phyloP scores from a whole-genome alignment of 2,329 filamentous ascomycete genomes.

The Trichoderma guizhouense region DNA sequence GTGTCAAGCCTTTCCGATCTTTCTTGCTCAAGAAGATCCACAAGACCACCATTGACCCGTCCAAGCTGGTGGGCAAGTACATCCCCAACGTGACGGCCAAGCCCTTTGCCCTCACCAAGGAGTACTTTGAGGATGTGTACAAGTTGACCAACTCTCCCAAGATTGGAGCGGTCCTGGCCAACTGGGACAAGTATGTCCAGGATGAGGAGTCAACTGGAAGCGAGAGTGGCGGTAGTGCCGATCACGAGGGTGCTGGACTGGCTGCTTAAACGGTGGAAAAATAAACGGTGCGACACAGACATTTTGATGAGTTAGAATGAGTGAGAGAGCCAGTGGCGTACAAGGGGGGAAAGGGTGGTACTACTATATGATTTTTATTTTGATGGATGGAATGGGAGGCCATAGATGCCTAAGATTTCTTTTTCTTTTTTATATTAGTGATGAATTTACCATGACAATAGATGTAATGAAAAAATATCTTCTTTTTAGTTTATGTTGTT shows the following conservation, averaged over 20 bases:
- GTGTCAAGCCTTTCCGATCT: slow-evolving; percentile 97
- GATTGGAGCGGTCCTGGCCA: slow-evolving; percentile 77
- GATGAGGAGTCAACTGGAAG: slow-evolving; percentile 41
- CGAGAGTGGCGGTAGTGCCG: slow-evolving; percentile 39
- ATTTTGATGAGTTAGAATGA: neutral
- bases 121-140: slow-evolving; percentile 99
- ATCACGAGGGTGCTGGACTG: slow-evolving; percentile 41
- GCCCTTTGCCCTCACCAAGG: slow-evolving; percentile 93
- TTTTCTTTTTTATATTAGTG: neutral
- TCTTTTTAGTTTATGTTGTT: neutral
- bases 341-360: neutral
- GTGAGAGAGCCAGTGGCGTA: neutral
- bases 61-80: slow-evolving; percentile 96
- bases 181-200: slow-evolving; percentile 72
- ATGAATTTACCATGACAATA: neutral
- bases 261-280: slow-evolving; percentile 36
- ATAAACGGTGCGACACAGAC: neutral
- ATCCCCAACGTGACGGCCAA: slow-evolving; percentile 97
- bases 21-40: slow-evolving; percentile 99
- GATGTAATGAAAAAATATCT: neutral
- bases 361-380: neutral
- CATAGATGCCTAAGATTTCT: neutral
- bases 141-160: slow-evolving; percentile 79
- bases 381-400: neutral
- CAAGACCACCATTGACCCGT: slow-evolving; percentile 96